Base-by-base conservation (phyloP, 139 green algal genomes). In the Pedinophyceae sp. region DNA sequence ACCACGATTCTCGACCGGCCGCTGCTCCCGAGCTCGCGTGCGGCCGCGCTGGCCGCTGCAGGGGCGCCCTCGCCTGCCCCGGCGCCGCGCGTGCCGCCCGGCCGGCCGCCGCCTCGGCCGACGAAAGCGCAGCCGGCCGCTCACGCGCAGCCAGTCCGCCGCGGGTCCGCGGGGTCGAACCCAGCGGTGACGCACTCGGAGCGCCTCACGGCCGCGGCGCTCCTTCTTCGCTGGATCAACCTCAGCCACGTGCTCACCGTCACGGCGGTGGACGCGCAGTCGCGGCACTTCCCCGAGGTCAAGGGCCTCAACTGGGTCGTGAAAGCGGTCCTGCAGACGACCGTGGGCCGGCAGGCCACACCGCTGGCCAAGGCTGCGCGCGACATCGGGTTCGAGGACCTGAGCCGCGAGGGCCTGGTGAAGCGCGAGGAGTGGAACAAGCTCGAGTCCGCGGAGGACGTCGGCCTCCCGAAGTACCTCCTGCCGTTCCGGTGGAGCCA, bases 371-470 rank as follows among this genome's bases (percentile, higher is more conserved):
- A 43, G 10, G 10, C 34, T 13, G 34, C 34, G 52, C 52, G 50
- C 15, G 24, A 55, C 25, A 50, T 69, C 18, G 26, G 24, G 4
- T 60, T 60, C 24, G 17, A 53, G 4, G 49, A 47, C 24, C 27
- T 69, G 27, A 27, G 56, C 10, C 13, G 49, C 7, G 54, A 64
- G 3, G 62, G 62, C 22, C 54, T 69, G 18, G 48, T 69, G 19
- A 69, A 64, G 24, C 22, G 22, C 54, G 62, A 69, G 30, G 62
- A 64, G 52, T 69, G 62, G 62, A 13, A 43, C 10, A 43, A 19
- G 10, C 10, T 43, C 10, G 34, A 43, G 34, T 13, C 10, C 34
- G 34, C 10, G 10, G 13, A 19, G 34, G 34, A 43, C 10, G 13
- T 43, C 34, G 34, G 34, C 34, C 34, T 43, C 34, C 34, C 34